A percentile compares a stretch with the other conserved stretches of the same genome.
phyloP scores from a whole-genome alignment of 352 stramenopile genomes.

The Phytopythium delawarense region DNA sequence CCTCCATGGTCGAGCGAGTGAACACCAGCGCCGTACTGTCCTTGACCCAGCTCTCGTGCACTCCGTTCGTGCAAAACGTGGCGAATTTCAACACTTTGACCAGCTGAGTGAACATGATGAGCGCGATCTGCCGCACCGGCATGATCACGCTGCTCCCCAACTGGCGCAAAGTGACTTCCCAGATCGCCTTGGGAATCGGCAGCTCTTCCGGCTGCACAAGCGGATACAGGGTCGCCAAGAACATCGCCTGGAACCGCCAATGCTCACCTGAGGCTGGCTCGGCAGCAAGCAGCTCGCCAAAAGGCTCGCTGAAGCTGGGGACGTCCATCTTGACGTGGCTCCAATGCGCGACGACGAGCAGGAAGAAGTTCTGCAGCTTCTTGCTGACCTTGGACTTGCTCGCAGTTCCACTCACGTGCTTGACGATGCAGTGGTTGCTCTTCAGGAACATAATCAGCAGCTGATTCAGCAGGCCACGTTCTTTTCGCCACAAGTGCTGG shows the following conservation, averaged over 20 bases:
- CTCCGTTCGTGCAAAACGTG: not conserved
- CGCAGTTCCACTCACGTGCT: constrained; percentile 40
- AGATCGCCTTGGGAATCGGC: constrained; percentile 37
- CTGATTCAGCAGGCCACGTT: constrained; percentile 28
- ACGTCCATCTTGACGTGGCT: not conserved
- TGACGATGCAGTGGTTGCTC: constrained; percentile 48
- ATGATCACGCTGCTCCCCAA: constrained; percentile 46
- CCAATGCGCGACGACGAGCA: constrained; percentile 24
- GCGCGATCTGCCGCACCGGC: constrained; percentile 51
- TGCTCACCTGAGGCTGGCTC: constrained; percentile 43
- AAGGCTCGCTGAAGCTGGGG: not conserved
- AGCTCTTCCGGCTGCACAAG: constrained; percentile 45
- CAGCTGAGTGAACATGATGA: constrained; percentile 50
- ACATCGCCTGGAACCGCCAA: constrained; percentile 79
- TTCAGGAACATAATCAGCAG: constrained; percentile 40
- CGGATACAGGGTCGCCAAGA: constrained; percentile 64
- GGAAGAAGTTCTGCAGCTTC: constrained; percentile 49
- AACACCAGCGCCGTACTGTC: constrained; percentile 34
- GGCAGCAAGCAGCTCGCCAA: constrained; percentile 20
- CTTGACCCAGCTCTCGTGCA: constrained; percentile 5
- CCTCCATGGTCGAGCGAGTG: constrained; percentile 24
- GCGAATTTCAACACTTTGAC: constrained; percentile 37
- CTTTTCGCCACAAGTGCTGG: constrained; percentile 45
- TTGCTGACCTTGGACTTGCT: constrained; percentile 46
- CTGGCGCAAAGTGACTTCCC: constrained; percentile 45